phyloP scores from a whole-genome alignment of 2,329 filamentous ascomycete species.

The Ceratocystis cubensis region DNA sequence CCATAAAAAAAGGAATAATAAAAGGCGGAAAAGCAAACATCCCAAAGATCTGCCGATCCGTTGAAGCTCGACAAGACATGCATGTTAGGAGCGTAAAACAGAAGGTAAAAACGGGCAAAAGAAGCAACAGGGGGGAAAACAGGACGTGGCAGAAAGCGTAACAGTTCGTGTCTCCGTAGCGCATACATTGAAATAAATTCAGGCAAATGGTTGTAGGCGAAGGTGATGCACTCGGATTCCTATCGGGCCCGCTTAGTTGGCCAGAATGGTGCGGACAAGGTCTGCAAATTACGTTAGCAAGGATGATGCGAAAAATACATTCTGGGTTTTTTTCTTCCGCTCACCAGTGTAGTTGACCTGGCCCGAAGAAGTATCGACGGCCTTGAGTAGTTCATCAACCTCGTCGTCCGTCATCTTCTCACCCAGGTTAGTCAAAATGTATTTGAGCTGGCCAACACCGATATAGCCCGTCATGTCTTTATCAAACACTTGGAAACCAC shows the following conservation, averaged over 20 bases:
- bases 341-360: slow-evolving; percentile 95
- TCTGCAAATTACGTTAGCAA: slow-evolving; percentile 37
- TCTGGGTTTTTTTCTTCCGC: slow-evolving; percentile 25
- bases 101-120: not conserved
- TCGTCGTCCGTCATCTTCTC: slow-evolving; percentile 99
- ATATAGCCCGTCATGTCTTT: slow-evolving; percentile 98
- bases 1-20: not conserved
- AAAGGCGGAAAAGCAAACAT: slow-evolving; percentile 1
- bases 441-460: slow-evolving; percentile 92
- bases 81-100: slow-evolving; percentile 2
- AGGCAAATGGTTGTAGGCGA: not conserved
- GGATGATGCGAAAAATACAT: not conserved
- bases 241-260: slow-evolving; percentile 45
- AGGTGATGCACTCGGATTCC: slow-evolving; percentile 8
- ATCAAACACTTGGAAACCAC: slow-evolving; percentile 98
- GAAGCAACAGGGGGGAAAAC: not conserved
- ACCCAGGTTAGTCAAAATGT: slow-evolving; percentile 92
- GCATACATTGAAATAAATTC: slow-evolving; percentile 11
- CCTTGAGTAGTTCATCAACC: slow-evolving; percentile 97
- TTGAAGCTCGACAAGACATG: not conserved
- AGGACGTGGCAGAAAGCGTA: slow-evolving; percentile 16
- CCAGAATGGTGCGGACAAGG: slow-evolving; percentile 73
- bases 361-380: slow-evolving; percentile 86
- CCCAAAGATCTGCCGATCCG: slow-evolving; percentile 4
- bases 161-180: slow-evolving; percentile 19